Evolutionary conservation across 768 basidiomycete genomes (phyloP).

Genomic region (Mycena rosella): DNA sequence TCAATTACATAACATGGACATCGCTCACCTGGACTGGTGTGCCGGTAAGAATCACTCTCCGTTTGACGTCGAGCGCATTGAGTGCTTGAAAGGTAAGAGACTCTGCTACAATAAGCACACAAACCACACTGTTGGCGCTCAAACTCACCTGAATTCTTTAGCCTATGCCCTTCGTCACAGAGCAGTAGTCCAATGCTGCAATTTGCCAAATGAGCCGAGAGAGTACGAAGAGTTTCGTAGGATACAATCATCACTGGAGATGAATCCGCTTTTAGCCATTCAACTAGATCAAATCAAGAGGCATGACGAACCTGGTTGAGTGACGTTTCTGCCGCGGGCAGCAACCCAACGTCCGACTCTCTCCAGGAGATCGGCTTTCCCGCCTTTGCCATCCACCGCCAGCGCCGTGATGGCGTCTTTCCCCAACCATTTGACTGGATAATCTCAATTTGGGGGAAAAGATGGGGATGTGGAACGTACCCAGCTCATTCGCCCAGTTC

Average conservation of each 20-base stretch:
- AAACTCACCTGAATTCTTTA: slow-evolving; percentile 91
- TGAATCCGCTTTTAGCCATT: not conserved
- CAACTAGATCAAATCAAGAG: slow-evolving; percentile 8
- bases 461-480: slow-evolving; percentile 57
- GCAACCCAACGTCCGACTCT: slow-evolving; percentile 92
- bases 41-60: slow-evolving; percentile 93
- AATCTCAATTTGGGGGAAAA: not conserved
- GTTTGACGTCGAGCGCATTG: slow-evolving; percentile 84
- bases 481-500: slow-evolving; percentile 98
- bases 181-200: slow-evolving; percentile 93
- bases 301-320: slow-evolving; percentile 81
- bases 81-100: slow-evolving; percentile 90
- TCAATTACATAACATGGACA: slow-evolving; percentile 13
- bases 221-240: slow-evolving; percentile 92
- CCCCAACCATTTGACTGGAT: slow-evolving; percentile 94
- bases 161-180: slow-evolving; percentile 96
- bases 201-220: slow-evolving; percentile 79
- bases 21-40: slow-evolving; percentile 89
- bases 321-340: slow-evolving; percentile 89
- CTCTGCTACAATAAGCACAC: slow-evolving; percentile 58
- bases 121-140: not conserved
- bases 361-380: slow-evolving; percentile 82
- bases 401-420: slow-evolving; percentile 84
- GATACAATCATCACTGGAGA: slow-evolving; percentile 95
- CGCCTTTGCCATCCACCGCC: slow-evolving; percentile 93